Evolutionary conservation across 2,329 filamentous ascomycete genomes (phyloP).

Genomic region (Rhynchosporium graminicola): DNA sequence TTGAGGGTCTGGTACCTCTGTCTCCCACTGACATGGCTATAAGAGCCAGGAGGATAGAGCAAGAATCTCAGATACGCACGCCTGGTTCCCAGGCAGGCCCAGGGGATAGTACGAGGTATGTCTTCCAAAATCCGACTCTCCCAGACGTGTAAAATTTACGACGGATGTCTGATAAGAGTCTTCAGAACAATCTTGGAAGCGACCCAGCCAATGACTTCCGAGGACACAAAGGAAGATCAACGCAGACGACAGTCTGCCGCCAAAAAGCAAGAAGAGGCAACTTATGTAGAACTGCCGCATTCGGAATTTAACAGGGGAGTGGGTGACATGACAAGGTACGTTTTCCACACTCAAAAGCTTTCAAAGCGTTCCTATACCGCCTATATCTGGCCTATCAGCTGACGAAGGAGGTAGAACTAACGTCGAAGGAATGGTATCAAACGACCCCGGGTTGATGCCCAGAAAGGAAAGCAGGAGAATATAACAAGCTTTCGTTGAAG

Average conservation of each 20-base stretch:
- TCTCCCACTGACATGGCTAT: not conserved
- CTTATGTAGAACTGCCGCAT: not conserved
- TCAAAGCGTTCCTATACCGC: not conserved
- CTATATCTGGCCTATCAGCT: not conserved
- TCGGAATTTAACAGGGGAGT: slow-evolving; percentile 1
- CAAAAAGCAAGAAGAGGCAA: not conserved
- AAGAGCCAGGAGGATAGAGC: not conserved
- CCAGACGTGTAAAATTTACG: not conserved
- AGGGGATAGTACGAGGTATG: slow-evolving; percentile 8
- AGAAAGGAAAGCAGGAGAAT: not conserved
- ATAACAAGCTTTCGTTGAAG: not conserved
- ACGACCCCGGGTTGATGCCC: not conserved
- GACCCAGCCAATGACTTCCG: slow-evolving; percentile 6
- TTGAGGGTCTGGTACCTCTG: slow-evolving; percentile 1
- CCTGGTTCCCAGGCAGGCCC: not conserved
- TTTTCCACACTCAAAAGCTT: not conserved
- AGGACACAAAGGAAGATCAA: not conserved
- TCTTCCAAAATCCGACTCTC: not conserved
- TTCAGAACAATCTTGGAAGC: slow-evolving; percentile 1
- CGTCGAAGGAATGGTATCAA: slow-evolving; percentile 16
- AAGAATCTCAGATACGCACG: not conserved
- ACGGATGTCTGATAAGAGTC: not conserved
- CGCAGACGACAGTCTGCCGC: not conserved
- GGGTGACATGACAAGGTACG: slow-evolving; percentile 18
- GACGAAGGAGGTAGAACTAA: not conserved